These are phyloP conservation scores for Spergularia marina DNA, from an alignment of 148 eudicot species.

Conservation along the genomic window DNA sequence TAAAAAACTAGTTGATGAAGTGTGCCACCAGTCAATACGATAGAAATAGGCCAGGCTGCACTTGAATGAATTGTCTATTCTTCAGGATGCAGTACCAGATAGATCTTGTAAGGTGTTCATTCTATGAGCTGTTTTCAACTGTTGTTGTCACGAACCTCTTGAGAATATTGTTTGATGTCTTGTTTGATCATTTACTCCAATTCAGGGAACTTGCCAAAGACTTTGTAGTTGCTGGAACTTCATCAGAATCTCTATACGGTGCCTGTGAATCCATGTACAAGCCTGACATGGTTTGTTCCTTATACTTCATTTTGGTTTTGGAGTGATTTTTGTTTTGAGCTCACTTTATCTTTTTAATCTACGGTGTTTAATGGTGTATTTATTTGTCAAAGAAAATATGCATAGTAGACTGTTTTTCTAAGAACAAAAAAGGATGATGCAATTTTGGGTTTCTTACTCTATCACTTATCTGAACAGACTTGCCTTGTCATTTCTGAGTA, in stretches of 20 bases:
- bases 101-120: too few species aligned
- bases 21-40: too few species aligned
- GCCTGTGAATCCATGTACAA: slow-evolving; percentile 98
- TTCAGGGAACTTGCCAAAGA: slow-evolving; percentile 95
- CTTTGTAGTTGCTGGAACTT: slow-evolving; percentile 95
- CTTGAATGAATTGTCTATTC: too few species aligned
- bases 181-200: neutral
- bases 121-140: too few species aligned
- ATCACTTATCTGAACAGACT: too few species aligned
- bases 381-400: neutral
- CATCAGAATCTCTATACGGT: slow-evolving; percentile 94
- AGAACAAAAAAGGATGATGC: neutral
- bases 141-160: neutral
- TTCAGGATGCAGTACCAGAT: too few species aligned
- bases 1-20: too few species aligned
- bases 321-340: neutral
- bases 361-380: neutral
- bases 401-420: neutral
- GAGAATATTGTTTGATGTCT: neutral
- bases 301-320: neutral
- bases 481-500: too few species aligned
- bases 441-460: too few species aligned
- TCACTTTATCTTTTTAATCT: neutral
- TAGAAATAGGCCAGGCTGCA: too few species aligned
- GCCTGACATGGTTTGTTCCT: slow-evolving; percentile 81